Evolutionary conservation across 768 basidiomycete genomes (phyloP).

Genomic region (Myochromella boudieri): DNA sequence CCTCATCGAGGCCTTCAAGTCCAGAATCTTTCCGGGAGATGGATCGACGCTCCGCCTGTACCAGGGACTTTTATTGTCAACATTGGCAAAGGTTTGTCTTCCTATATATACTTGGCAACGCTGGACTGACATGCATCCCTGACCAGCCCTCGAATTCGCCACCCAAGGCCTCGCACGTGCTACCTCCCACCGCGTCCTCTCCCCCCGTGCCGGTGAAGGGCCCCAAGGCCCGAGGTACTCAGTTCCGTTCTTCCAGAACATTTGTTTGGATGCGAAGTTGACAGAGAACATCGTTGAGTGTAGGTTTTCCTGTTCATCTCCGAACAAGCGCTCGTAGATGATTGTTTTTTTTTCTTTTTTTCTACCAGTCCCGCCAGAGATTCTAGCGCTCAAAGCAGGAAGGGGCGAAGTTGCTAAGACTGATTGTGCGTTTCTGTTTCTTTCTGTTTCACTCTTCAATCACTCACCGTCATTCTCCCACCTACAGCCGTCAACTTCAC

Average conservation of each 20-base stretch:
- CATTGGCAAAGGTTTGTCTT: slow-evolving; percentile 64
- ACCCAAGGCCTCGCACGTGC: slow-evolving; percentile 76
- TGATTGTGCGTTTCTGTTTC: slow-evolving; percentile 52
- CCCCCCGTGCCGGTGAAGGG: slow-evolving; percentile 47
- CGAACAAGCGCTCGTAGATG: neutral
- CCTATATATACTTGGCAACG: neutral
- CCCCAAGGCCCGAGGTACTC: slow-evolving; percentile 68
- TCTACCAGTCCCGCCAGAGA: slow-evolving; percentile 73
- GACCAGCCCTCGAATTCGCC: slow-evolving; percentile 72
- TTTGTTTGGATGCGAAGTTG: slow-evolving; percentile 55
- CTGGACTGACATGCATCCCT: neutral
- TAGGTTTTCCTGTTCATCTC: slow-evolving; percentile 19
- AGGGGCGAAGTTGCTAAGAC: slow-evolving; percentile 55
- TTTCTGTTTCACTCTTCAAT: too few relatives aligned
- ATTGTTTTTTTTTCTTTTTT: neutral
- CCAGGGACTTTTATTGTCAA: slow-evolving; percentile 84
- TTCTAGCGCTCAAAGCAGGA: slow-evolving; percentile 55
- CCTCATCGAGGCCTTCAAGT: slow-evolving; percentile 78
- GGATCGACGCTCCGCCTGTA: slow-evolving; percentile 82
- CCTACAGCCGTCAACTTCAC: slow-evolving; percentile 86
- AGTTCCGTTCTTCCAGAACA: slow-evolving; percentile 86
- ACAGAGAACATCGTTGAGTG: slow-evolving; percentile 43
- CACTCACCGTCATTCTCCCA: too few relatives aligned
- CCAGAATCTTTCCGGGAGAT: slow-evolving; percentile 75
- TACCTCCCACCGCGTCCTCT: slow-evolving; percentile 79